Evolutionary conservation across 1,139 yeast genomes (phyloP).

Genomic region (Hyphopichia pseudoburtonii): DNA sequence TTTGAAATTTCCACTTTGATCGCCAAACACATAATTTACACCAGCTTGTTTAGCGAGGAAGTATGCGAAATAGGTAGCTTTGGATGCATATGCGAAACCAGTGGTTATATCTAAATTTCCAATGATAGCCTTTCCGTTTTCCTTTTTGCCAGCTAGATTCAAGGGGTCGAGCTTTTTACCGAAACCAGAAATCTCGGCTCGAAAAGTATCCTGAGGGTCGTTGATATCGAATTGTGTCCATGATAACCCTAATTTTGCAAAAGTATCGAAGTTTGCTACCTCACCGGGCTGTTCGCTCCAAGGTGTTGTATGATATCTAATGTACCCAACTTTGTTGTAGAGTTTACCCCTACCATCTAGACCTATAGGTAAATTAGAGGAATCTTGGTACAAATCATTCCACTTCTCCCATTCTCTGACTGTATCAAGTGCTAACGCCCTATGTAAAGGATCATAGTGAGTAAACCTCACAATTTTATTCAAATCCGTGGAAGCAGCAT

Average conservation of each 20-base stretch:
- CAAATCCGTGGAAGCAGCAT: slow-evolving; percentile 16
- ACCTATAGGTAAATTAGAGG: neutral
- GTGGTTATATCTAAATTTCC: slow-evolving; percentile 35
- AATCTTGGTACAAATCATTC: neutral
- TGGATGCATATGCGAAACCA: slow-evolving; percentile 37
- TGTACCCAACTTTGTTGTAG: slow-evolving; percentile 2
- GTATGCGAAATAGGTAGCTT: slow-evolving; percentile 29
- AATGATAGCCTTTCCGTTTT: slow-evolving; percentile 8
- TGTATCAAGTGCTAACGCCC: slow-evolving; percentile 15
- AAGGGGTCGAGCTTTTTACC: slow-evolving; percentile 17
- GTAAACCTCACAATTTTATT: slow-evolving; percentile 15
- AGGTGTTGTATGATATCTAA: slow-evolving; percentile 20
- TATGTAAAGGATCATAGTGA: slow-evolving; percentile 14
- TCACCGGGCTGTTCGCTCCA: slow-evolving; percentile 16
- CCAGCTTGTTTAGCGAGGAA: slow-evolving; percentile 23
- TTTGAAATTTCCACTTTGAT: slow-evolving; percentile 17
- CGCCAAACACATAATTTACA: slow-evolving; percentile 28
- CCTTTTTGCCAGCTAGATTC: slow-evolving; percentile 13
- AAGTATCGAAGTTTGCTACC: slow-evolving; percentile 19
- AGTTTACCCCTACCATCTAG: slow-evolving; percentile 2
- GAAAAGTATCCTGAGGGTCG: slow-evolving; percentile 20
- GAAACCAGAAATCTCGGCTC: slow-evolving; percentile 25
- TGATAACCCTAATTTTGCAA: slow-evolving; percentile 23
- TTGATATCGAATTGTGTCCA: slow-evolving; percentile 27
- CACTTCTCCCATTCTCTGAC: slow-evolving; percentile 14